Evolutionary conservation across 371 early-diverging fungal species (phyloP).

Genomic region (Fennellomyces sp.): DNA sequence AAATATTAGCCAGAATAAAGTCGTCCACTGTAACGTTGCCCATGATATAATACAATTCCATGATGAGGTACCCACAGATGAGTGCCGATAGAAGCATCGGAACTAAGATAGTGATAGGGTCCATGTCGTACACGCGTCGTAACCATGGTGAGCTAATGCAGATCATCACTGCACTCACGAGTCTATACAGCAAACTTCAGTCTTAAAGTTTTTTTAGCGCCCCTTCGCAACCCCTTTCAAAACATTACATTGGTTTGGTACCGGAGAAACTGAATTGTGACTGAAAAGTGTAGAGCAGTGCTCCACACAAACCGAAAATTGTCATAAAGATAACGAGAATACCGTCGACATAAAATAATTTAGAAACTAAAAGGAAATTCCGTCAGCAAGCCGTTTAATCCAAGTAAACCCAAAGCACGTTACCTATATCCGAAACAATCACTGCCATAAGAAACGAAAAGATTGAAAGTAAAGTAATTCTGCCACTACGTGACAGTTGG

Average conservation of each 20-base stretch:
- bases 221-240: background rate
- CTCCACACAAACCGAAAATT: conserved; percentile 22
- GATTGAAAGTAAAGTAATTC: conserved; percentile 19
- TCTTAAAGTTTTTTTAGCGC: too few species aligned
- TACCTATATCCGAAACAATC: conserved; percentile 35
- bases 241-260: conserved; percentile 32
- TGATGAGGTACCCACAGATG: conserved; percentile 32
- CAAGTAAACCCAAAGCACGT: too few species aligned
- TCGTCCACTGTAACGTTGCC: conserved; percentile 36
- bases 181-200: conserved; percentile 9
- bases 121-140: conserved; percentile 18
- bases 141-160: conserved; percentile 33
- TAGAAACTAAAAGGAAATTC: conserved; percentile 22
- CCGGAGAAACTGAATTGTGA: conserved; percentile 27
- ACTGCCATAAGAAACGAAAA: conserved; percentile 30
- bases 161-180: conserved; percentile 22
- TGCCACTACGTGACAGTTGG: conserved; percentile 25
- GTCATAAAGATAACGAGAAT: conserved; percentile 33
- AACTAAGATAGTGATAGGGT: conserved; percentile 30
- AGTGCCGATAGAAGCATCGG: conserved; percentile 34
- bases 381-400: too few species aligned
- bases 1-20: conserved; percentile 39
- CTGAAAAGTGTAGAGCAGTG: conserved; percentile 34
- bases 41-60: conserved; percentile 49
- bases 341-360: conserved; percentile 27